phyloP scores from a whole-genome alignment of 1,284 basidiomycete genomes.

The Ganoderma lucidum region DNA sequence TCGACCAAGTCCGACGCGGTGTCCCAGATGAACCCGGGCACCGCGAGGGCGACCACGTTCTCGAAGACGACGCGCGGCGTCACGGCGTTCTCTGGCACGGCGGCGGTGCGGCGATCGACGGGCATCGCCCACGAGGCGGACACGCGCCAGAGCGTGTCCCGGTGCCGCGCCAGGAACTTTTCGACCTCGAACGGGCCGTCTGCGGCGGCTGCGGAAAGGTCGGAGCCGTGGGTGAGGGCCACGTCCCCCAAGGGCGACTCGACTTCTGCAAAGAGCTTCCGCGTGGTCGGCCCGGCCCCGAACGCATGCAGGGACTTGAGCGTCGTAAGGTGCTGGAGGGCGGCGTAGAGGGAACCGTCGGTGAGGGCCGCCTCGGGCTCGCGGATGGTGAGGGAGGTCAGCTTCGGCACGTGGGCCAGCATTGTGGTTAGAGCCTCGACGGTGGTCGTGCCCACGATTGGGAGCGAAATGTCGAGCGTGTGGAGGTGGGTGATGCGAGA shows the following conservation, averaged over 20 bases:
- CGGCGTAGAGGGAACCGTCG: not conserved
- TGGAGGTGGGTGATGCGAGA: not conserved
- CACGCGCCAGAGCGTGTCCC: not conserved
- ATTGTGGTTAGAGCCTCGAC: not conserved
- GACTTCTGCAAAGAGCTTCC: not conserved
- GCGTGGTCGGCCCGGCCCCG: not conserved
- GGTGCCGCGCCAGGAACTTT: not conserved
- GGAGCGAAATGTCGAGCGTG: not conserved
- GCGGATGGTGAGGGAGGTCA: not conserved
- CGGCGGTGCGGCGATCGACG: not conserved
- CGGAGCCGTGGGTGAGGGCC: not conserved
- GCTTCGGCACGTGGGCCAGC: not conserved
- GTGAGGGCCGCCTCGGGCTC: not conserved
- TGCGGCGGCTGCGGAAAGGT: no score
- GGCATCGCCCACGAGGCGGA: not conserved
- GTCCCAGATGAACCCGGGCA: not conserved
- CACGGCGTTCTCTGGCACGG: no score
- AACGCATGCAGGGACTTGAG: not conserved
- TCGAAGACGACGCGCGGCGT: not conserved
- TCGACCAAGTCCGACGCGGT: not conserved
- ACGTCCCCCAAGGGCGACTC: not conserved
- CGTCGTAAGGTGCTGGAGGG: not conserved
- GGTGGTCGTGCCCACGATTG: not conserved
- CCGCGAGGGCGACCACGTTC: not conserved
- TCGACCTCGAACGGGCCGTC: not conserved